Evolutionary conservation across 2,329 filamentous ascomycete species (phyloP), one percentile per base, ranked within the genome.

Genomic region (Botrytis tulipae): DNA sequence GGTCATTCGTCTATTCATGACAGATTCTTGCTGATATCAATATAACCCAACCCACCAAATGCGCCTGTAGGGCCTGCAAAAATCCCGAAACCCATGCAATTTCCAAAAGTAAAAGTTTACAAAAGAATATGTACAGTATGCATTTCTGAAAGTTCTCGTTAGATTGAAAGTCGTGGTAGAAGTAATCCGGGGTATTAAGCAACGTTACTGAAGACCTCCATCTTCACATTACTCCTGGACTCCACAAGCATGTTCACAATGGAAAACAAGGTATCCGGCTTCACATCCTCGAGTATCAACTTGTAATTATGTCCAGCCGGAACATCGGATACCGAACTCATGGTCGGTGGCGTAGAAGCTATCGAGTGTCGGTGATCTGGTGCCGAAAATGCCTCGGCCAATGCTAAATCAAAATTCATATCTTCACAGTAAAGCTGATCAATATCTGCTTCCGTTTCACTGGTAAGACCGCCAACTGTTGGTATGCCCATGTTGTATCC

Each of bases 121-220:
- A 12, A 54, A 40, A 25, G 7, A 69, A 59, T 57, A 59, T 69
- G 48, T 57, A 69, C 66, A 69, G 48, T 25, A 57, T 59, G 48
- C 37, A 32, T 57, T 57, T 69, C 37, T 37, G 29, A 69, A 42
- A 69, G 5, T 57, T 22, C n/a, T 42, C 66, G 7, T 44, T 25
- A 59, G 44, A 57, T 40, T 68, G 25, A 57, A 42, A 68, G 25
- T 68, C 48, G 16, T 57, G n/a, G 35, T 37, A 32, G 63, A 57
- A 69, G 3, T 69, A 32, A 57, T 68, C 35, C 18, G 35, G 66
- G 35, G 35, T 69, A 57, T 69, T 10, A 69, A 69, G 66, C 35
- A 69, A 69, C 48, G 48, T 69, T 69, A 69, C 66, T 69, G n/a
- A 69, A 69, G 37, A 69, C 66, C 37, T 69, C 66, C 66, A 69